Evolutionary conservation across 306 rosid genomes (phyloP).

Genomic region (Leucaena leucocephala): DNA sequence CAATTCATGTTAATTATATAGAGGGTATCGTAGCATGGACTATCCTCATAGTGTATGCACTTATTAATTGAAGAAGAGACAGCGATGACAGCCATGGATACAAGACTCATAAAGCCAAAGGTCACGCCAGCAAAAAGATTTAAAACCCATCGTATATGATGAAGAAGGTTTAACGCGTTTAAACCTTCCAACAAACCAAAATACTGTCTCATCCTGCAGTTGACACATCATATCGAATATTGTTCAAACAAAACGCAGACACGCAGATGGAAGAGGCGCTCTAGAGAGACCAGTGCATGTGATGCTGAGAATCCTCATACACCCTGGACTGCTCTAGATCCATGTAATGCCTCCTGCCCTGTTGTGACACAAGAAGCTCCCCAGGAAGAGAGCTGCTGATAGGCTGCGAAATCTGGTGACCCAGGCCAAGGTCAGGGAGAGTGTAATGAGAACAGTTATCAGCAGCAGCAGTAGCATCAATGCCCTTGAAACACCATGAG

Average conservation of each 20-base stretch:
- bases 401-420: slow-evolving; percentile 66
- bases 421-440: slow-evolving; percentile 63
- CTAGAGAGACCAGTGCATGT: slow-evolving; percentile 71
- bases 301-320: slow-evolving; percentile 48
- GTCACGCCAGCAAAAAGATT: not conserved
- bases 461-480: slow-evolving; percentile 42
- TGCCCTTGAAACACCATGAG: slow-evolving; percentile 69
- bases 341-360: slow-evolving; percentile 72
- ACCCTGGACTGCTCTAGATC: slow-evolving; percentile 59
- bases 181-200: not conserved
- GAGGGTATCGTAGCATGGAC: not conserved
- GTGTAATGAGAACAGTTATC: slow-evolving; percentile 50
- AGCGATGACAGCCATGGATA: not conserved
- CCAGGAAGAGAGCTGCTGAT: slow-evolving; percentile 47
- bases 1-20: not conserved
- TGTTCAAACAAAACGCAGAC: not conserved
- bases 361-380: slow-evolving; percentile 60
- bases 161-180: not conserved
- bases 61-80: not conserved
- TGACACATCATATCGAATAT: not conserved
- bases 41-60: not conserved
- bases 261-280: slow-evolving; percentile 4
- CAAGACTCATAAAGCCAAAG: not conserved
- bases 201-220: not conserved
- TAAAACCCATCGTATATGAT: not conserved